Percentiles rank a stretch among this genome's conserved stretches.
phyloP scores from a whole-genome alignment of 441 rosid genomes.

The Mallotus japonicus region DNA sequence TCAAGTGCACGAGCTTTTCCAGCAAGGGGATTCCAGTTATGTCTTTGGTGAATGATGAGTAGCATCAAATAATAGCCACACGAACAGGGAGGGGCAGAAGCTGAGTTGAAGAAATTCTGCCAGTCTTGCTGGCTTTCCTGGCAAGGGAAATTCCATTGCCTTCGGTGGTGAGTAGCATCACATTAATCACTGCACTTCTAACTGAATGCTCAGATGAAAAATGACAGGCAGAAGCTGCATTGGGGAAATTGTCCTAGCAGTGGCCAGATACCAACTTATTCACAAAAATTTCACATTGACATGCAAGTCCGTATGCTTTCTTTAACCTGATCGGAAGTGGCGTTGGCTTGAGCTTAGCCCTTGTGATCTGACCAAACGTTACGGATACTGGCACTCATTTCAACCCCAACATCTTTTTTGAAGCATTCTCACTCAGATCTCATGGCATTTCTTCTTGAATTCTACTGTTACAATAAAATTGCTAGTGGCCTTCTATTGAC shows the following conservation, averaged over 20 bases:
- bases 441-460: neutral
- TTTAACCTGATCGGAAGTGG: neutral
- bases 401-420: neutral
- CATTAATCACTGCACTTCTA: neutral
- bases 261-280: constrained; percentile 1
- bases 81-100: neutral
- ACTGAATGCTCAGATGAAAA: neutral
- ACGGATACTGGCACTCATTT: neutral
- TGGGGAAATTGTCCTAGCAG: neutral
- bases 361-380: neutral
- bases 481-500: neutral
- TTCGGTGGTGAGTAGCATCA: constrained; percentile 16
- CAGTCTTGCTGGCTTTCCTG: constrained; percentile 48
- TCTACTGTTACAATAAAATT: neutral
- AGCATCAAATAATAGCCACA: neutral
- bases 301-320: neutral
- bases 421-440: neutral
- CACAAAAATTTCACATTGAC: neutral
- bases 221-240: neutral
- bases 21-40: constrained; percentile 74
- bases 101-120: neutral
- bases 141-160: constrained; percentile 65
- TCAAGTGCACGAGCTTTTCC: constrained; percentile 70
- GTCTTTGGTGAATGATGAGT: constrained; percentile 56
- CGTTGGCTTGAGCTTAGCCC: constrained; percentile 7